Evolutionary conservation across 1,284 basidiomycete species (phyloP), one percentile per base, ranked within the genome.

Genomic region (Phylloporus sp.): DNA sequence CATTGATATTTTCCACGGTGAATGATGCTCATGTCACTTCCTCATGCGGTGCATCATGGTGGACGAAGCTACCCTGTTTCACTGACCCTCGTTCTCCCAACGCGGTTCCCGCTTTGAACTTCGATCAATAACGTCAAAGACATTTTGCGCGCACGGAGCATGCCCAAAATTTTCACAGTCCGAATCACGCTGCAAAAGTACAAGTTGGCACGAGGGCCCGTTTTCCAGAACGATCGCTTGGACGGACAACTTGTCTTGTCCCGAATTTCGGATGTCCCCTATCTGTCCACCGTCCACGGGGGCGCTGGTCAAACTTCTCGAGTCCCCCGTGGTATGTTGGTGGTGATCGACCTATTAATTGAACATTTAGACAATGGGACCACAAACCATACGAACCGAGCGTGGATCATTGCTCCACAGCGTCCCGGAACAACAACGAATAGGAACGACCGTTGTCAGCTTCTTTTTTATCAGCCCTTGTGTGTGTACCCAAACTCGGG

Each of bases 111-210:
- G 39, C 39, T 23, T 60, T 27, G 60, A 62, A 75, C 64, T n/a
- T n/a, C n/a, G 71, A 75, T 75, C 71, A 53, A 74, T 74, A 67
- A 72, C 62, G 64, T 68, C 75, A 75, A 67, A 29, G 20, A 41
- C 49, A 69, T 68, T 63, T 45, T 45, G 55, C 69, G 39, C 55
- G 27, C 58, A 62, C 41, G 49, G 47, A 43, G 49, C 63, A 62
- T 52, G 45, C 60, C 57, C 61, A 57, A 49, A 63, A 62, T 3
- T 65, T 71, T 75, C 71, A 70, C 66, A 65, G 60, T 64, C 73
- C 66, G 66, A 76, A 67, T 62, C 72, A 73, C 58, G 67, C 66
- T 60, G 72, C 41, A 43, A 43, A 19, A 20, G 10, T 43, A 43
- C 19, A 43, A 17, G n/a, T 41, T 41, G 41, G 41, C 41, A 66